Evolutionary conservation across 75 land plant species (phyloP), one percentile per base, ranked within the genome.

Genomic region (Picea sitchensis): DNA sequence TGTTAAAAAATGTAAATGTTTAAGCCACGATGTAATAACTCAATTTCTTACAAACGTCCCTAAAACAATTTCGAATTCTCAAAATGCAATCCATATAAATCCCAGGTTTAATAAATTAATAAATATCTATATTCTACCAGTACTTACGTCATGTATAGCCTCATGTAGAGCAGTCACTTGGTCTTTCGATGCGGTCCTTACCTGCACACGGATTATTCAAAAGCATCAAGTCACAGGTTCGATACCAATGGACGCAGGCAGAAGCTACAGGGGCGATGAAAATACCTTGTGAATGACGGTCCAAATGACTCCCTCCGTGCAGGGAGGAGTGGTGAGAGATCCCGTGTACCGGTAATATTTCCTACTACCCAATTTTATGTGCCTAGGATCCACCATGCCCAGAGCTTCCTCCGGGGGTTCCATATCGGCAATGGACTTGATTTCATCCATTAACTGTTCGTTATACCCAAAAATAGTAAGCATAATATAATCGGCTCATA

Each of bases 311-410:
- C 76, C 79, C 41, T 87, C 83, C 4, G 83, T 81, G 83, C 88
- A 87, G 6, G 83, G 86, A 3, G 88, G 87, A 14, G 86, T 84
- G 32, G 88, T 84, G 38, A 81, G 80, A 30, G 88, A 87, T n/a
- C 86, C 88, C 30, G 12, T 78, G 76, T 87, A 87, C 23, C 86
- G 65, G 30, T 74, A 86, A 56, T 87, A 87, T 18, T 65, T 63
- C 3, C 47, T 79, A 30, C n/a, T 23, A 1, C 34, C 58, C 11
- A 67, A 0, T 59, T 79, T 67, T 30, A 79, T 67, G 58, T 67
- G 61, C 30, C 18, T 59, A 0, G 81, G 56, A 54, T 79, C n/a
- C n/a, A n/a, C n/a, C n/a, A n/a, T n/a, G n/a, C n/a, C n/a, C n/a
- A n/a, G n/a, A n/a, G n/a, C n/a, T n/a, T n/a, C n/a, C n/a, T n/a